Conservation (phyloP, 768 basidiomycete species). For the Rhizopogon rudus region DNA sequence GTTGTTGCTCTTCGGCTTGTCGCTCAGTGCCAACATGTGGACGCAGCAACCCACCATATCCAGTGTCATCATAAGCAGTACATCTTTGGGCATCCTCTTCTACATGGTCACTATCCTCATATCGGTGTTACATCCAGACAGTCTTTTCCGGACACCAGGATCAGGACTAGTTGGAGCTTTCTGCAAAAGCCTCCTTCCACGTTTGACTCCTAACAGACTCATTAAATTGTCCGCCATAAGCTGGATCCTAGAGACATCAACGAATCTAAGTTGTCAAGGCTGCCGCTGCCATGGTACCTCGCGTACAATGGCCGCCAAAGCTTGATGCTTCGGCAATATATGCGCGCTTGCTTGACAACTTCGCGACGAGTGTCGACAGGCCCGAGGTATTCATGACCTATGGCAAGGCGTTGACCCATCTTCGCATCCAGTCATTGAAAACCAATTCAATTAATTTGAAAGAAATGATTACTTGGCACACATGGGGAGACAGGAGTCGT, state of each 20-base stretch:
- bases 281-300: not conserved
- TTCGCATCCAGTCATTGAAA: not conserved
- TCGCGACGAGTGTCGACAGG: accelerated
- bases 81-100: not conserved
- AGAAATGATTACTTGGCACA: too few relatives aligned
- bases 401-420: not conserved
- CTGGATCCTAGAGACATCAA: slow-evolving; percentile 17
- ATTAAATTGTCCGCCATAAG: not conserved
- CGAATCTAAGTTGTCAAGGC: slow-evolving; percentile 1
- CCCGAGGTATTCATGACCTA: not conserved
- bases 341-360: not conserved
- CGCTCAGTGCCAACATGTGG: not conserved
- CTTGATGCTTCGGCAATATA: not conserved
- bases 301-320: not conserved
- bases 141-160: not conserved
- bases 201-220: too few relatives aligned
- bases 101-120: not conserved
- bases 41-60: not conserved
- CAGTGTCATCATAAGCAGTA: not conserved
- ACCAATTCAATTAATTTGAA: not conserved
- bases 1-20: not conserved
- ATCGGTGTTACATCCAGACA: not conserved
- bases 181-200: not conserved
- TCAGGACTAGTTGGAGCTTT: not conserved
- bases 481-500: too few relatives aligned